phyloP scores from a whole-genome alignment of 2,329 filamentous ascomycete genomes.

The Penicillium nordicum region DNA sequence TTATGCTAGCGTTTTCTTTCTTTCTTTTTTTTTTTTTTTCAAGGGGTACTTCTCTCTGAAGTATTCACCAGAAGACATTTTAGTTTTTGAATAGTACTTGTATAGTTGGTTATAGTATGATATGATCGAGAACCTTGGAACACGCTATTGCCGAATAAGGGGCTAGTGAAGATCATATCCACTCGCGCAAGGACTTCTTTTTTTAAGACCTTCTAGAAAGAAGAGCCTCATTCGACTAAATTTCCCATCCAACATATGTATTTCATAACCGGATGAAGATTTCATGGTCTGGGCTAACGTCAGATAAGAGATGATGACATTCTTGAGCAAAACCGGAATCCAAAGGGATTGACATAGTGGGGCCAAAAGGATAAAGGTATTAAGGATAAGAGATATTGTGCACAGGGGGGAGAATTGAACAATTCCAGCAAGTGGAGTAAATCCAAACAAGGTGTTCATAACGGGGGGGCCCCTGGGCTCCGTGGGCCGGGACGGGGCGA shows the following conservation, averaged over 20 bases:
- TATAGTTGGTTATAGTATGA: not conserved
- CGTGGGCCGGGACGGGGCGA: not conserved
- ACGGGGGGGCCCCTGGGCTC: not conserved
- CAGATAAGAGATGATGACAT: not conserved
- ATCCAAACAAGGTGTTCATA: constrained; percentile 8
- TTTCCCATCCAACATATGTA: not conserved
- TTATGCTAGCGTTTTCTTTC: not conserved
- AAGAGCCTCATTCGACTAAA: not conserved
- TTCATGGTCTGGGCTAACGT: not conserved
- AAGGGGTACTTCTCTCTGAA: not conserved
- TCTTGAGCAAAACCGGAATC: not conserved
- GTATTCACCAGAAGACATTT: not conserved
- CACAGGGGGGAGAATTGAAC: not conserved
- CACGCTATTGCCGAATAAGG: not conserved
- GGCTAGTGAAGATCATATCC: constrained; percentile 10
- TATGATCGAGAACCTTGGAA: not conserved
- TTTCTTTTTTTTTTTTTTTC: too few species aligned
- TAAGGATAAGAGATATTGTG: not conserved
- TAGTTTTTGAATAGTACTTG: not conserved
- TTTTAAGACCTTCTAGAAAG: not conserved
- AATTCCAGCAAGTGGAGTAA: constrained; percentile 4
- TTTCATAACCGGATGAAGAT: not conserved
- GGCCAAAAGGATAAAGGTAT: not conserved
- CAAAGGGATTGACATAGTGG: not conserved
- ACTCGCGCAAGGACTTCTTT: constrained; percentile 1